phyloP scores from a whole-genome alignment of 139 green algal species.

The Dunaliella sp. region DNA sequence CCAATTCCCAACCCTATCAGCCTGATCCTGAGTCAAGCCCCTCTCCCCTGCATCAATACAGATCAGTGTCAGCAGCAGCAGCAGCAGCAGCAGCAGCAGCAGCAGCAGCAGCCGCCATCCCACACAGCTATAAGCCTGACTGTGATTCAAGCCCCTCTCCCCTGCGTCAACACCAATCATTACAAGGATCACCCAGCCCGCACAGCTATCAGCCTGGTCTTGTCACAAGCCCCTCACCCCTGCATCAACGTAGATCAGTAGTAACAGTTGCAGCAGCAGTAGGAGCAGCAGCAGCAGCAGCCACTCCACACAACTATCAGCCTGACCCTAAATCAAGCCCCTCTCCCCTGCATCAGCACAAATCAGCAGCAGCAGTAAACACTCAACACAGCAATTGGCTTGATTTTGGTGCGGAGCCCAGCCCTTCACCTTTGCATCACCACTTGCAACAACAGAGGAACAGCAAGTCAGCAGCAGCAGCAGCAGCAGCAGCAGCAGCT shows the following conservation, averaged over 20 bases:
- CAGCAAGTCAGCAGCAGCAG: no score
- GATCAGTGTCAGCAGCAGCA: not conserved
- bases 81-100: no score
- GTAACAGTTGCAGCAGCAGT: no score
- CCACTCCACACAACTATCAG: no score
- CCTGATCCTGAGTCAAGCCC: not conserved
- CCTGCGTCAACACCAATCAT: not conserved
- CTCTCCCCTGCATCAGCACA: not conserved
- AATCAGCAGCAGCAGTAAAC: no score
- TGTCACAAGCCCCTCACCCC: not conserved
- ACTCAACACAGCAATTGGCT: not conserved
- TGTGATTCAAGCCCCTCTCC: not conserved
- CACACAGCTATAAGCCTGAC: no score
- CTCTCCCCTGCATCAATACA: not conserved
- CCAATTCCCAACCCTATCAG: not conserved
- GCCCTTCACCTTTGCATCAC: not conserved
- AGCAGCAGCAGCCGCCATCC: no score
- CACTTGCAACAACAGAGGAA: no score
- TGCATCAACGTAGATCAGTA: not conserved
- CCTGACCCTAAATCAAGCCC: not conserved
- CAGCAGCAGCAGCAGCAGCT: no score
- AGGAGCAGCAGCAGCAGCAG: no score
- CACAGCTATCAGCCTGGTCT: not conserved
- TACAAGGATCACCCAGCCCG: no score
- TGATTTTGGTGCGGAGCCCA: not conserved